Percentiles rank a stretch among this genome's conserved stretches.
phyloP scores from a whole-genome alignment of 140 eudicot species.

The Anethum foeniculum region DNA sequence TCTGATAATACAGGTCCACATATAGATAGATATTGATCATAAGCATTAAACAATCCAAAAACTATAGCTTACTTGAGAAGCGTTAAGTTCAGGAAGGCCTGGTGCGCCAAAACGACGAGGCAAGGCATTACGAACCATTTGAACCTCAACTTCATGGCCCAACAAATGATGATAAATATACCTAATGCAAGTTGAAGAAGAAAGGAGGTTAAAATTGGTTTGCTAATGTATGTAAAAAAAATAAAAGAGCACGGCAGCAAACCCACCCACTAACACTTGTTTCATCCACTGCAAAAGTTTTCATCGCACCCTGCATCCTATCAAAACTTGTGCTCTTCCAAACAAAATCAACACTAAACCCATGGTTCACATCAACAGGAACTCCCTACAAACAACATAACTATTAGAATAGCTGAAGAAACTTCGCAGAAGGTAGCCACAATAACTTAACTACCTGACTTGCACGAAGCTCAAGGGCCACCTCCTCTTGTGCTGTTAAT shows the following conservation, averaged over 20 bases:
- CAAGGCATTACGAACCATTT: conserved; percentile 86
- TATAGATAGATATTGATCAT: not conserved
- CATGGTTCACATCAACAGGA: conserved; percentile 83
- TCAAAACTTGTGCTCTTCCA: conserved; percentile 99
- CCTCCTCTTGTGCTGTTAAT: conserved; percentile 98
- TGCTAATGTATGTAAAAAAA: not conserved
- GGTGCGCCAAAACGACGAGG: conserved; percentile 98
- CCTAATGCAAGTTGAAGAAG: conserved; percentile 22
- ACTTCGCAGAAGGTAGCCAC: not conserved
- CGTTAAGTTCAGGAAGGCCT: conserved; percentile 95
- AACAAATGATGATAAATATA: conserved; percentile 82
- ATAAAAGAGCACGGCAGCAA: not conserved
- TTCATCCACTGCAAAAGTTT: conserved; percentile 92
- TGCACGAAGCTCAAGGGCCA: conserved; percentile 98
- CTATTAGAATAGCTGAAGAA: conserved; percentile 12
- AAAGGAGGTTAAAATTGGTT: not conserved
- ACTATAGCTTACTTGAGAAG: conserved; percentile 61
- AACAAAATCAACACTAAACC: conserved; percentile 89
- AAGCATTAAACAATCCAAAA: not conserved
- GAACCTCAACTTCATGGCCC: conserved; percentile 97
- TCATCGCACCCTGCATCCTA: conserved; percentile 95
- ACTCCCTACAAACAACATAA: conserved; percentile 42
- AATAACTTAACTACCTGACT: conserved; percentile 53
- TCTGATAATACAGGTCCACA: not conserved
- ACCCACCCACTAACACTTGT: conserved; percentile 99